These are phyloP conservation scores for Lachnellula suecica DNA, from an alignment of 2,329 filamentous ascomycete genomes.

Conservation along the genomic window DNA sequence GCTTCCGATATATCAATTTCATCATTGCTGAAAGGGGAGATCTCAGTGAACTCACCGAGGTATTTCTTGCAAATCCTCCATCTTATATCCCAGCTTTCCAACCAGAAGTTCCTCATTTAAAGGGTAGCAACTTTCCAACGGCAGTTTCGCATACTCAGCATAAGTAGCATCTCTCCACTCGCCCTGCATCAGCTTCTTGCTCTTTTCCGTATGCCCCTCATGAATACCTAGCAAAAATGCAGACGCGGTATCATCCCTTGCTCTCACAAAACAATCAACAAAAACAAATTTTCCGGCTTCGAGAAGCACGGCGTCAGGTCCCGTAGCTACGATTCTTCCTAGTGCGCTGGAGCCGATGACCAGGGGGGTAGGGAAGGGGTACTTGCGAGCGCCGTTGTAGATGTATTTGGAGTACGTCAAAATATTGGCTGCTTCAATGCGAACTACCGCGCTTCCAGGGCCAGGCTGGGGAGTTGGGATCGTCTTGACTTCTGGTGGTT, in stretches of 20 bases:
- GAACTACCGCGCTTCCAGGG: slow-evolving; percentile 40
- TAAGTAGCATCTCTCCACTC: slow-evolving; percentile 35
- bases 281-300: slow-evolving; percentile 36
- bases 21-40: neutral
- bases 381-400: slow-evolving; percentile 35
- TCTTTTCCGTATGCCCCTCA: slow-evolving; percentile 25
- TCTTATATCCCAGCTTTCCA: slow-evolving; percentile 15
- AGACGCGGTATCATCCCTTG: slow-evolving; percentile 33
- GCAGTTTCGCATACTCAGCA: slow-evolving; percentile 36
- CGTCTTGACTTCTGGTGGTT: slow-evolving; percentile 28
- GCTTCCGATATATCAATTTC: neutral
- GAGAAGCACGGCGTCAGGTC: slow-evolving; percentile 35
- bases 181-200: slow-evolving; percentile 30
- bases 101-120: slow-evolving; percentile 34
- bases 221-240: slow-evolving; percentile 33
- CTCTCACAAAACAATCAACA: slow-evolving; percentile 34
- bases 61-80: slow-evolving; percentile 6
- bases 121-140: slow-evolving; percentile 36
- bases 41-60: neutral
- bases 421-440: slow-evolving; percentile 34
- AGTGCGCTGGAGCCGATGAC: slow-evolving; percentile 32
- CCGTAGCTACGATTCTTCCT: slow-evolving; percentile 34
- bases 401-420: slow-evolving; percentile 39
- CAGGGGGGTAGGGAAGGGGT: slow-evolving; percentile 32
- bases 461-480: slow-evolving; percentile 33